Conservation (phyloP, 2,329 filamentous ascomycete genomes). For the Balansia obtecta region DNA sequence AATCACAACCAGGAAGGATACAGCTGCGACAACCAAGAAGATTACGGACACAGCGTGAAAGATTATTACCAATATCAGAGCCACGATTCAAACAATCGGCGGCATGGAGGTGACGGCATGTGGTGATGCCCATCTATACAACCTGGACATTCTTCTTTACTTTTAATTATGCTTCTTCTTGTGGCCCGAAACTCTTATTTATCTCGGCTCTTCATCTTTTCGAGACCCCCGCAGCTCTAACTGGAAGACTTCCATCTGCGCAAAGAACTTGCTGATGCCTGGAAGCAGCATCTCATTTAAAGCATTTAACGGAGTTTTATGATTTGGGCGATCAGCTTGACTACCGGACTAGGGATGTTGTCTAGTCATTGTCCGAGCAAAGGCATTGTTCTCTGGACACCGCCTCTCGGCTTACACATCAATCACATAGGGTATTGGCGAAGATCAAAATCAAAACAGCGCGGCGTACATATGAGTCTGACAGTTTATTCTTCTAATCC, state of each 20-base stretch:
- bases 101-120: conserved; percentile 28
- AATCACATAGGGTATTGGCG: conserved; percentile 1
- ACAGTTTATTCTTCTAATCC: background rate
- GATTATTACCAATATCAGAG: conserved; percentile 29
- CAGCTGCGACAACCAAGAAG: conserved; percentile 25
- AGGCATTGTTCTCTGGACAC: background rate
- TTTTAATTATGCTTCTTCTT: conserved; percentile 4
- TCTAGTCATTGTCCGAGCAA: background rate
- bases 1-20: conserved; percentile 25
- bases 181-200: conserved; percentile 8
- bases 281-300: conserved; percentile 12
- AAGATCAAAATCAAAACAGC: background rate
- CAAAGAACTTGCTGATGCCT: conserved; percentile 6
- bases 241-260: background rate
- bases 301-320: conserved; percentile 24
- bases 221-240: conserved; percentile 8
- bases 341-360: conserved; percentile 11
- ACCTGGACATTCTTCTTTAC: conserved; percentile 3
- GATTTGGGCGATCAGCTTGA: conserved; percentile 14
- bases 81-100: conserved; percentile 19
- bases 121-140: conserved; percentile 23
- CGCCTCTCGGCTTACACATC: background rate
- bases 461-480: background rate
- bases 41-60: conserved; percentile 26
- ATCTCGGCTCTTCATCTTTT: background rate